Base-by-base conservation (phyloP, 768 basidiomycete species). In the Rhodotorula babjevae region DNA sequence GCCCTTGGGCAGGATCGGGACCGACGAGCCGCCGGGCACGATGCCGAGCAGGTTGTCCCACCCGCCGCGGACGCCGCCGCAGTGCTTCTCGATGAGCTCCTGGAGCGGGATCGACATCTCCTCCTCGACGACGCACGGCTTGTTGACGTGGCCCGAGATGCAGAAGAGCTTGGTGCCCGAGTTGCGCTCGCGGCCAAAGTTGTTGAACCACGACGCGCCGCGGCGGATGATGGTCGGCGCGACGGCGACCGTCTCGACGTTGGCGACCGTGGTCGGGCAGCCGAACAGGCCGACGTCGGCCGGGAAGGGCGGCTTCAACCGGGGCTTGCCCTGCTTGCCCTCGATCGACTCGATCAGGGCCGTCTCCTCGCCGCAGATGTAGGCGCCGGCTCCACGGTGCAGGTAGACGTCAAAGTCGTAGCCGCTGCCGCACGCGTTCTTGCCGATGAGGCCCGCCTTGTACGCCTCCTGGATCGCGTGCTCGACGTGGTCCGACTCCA, bases 31-130 rank as follows among this genome's bases (percentile, higher is more conserved):
- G 68, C 95, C 95, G 9, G 95, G 94, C 73, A 97, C 87, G 77
- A 96, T 94, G n/a, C 95, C 95, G 46, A 96, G 87, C 29, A 97
- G 81, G 82, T 99, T 98, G 78, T 94, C 89, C 95, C 95, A 99
- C 16, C 95, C 95, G 67, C 95, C 95, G 49, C 84, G 83, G 55
- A 99, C 87, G 78, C 95, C 95, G 31, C 95, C 95, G 79, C 93
- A 95, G 82, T 99, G 95, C 83, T 93, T 95, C 82, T 97, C 95
- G 64, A 99, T 82, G 65, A 98, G 84, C 61, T 99, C 95, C 82
- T 89, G 89, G 74, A 97, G 82, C 16, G 94, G 93, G 61, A 98
- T 98, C 74, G 90, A 91, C 95, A 98, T 99, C 85, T 98, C 95
- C 82, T 99, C 95, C 84, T 99, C 95, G 36, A 99, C 87, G 29